Evolutionary conservation across 352 stramenopile genomes (phyloP), one percentile per base, ranked within the genome.

Genomic region (Pythium aquatile): DNA sequence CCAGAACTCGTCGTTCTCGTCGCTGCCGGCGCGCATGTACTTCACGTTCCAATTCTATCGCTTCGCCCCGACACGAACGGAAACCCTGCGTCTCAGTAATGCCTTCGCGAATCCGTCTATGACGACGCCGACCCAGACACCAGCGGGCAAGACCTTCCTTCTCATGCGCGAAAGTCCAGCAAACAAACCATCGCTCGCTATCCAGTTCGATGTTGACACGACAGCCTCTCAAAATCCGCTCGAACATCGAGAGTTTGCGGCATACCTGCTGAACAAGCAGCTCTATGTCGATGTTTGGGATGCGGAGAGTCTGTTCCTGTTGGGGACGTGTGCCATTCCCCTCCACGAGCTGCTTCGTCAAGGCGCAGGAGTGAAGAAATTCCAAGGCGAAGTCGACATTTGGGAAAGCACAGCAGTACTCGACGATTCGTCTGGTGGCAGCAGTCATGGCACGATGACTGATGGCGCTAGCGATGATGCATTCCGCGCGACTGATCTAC

Each of bases 41-140:
- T 97, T 97, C 57, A 96, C 85, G 29, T 98, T 95, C 66, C 91
- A 98, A 72, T 98, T 98, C 63, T 98, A 97, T 69, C 91, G 76
- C 8, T 96, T 91, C 33, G 35, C 77, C 24, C 89, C 93, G 3
- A 98, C 91, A 13, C 72, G 90, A 32, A 98, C 93, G 1, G 93
- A 98, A 68, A 75, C 74, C 1, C 53, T 93, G 11, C 70, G 82
- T 5, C 72, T 94, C 1, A 89, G 80, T 39, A 81, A 87, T 32
- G 75, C 77, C 0, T 85, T 85, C 16, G 70, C 74, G 20, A 79
- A 58, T 17, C 73, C 61, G 62, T 70, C 49, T 39, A 71, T 24
- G 33, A 35, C 14, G 61, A 56, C 5, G 61, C 72, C 24, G 72
- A 66, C 58, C 1, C 17, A 28, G 17, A 51, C 20, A 24, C 0